Evolutionary conservation across 202 grass and related monocot species (phyloP), one percentile per base, ranked within the genome.

Genomic region (Digitaria exilis): DNA sequence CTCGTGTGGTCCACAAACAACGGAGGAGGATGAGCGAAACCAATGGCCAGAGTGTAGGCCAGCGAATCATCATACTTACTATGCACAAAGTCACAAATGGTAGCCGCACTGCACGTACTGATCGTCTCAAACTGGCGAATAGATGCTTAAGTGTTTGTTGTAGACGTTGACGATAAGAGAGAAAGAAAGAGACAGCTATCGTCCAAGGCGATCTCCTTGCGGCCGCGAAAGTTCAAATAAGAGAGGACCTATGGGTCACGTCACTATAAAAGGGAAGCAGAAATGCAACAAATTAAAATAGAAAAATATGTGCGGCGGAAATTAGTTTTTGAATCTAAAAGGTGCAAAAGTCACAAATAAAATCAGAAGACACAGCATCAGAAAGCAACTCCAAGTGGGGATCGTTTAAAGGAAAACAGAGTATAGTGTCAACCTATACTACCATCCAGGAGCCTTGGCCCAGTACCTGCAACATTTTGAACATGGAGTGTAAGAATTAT

Each of bases 201-300:
- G 42, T 88, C 57, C 73, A 70, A 70, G 71, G 14, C 82, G 24
- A 72, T 60, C 39, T 76, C 68, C 32, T 22, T 80, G 67, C 39
- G 42, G 50, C 78, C 22, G 5, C 76, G 73, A 46, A 35, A 9
- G 80, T 81, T 86, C 84, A 46, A 61, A 71, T 35, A 16, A 16
- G 3, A 52, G 43, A 18, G 25, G 26, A 74, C 15, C 39, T 28
- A 83, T 78, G 32, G 65, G 72, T 50, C 21, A 10, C 10, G 72
- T 50, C 21, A 10, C 10, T 2, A 50, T 58, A 19, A 26, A 30
- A 60, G 1, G 37, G 44, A 29, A 28, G 21, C 7, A 43, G n/a
- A 8, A 16, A 15, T 2, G 9, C 18, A 1, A 76, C 35, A 17
- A 42, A 57, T 16, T 8, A 74, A 75, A 18, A 12, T 57, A 10